Conservation (phyloP, 73 alveolate species). For the Paramecium tetraurelia region DNA sequence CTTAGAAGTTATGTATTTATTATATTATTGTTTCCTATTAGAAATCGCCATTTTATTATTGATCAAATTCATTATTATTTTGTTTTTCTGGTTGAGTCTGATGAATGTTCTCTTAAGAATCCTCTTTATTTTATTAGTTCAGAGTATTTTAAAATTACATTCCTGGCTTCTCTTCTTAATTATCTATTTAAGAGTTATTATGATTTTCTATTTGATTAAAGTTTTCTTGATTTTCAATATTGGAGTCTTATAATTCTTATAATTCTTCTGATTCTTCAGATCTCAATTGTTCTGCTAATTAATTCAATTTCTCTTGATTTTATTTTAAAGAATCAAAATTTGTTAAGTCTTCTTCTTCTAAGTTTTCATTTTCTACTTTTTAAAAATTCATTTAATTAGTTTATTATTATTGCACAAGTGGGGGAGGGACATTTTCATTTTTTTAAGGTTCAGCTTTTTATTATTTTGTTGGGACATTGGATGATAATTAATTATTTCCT, state of each 20-base stretch:
- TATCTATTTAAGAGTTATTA: not conserved
- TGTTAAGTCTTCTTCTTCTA: not conserved
- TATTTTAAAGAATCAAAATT: not conserved
- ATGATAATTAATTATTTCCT: not conserved
- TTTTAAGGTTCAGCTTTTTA: not conserved
- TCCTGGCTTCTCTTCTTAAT: not conserved
- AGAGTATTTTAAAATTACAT: not conserved
- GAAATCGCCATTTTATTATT: not conserved
- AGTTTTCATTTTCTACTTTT: not conserved
- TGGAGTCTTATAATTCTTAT: not conserved
- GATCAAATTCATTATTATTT: not conserved
- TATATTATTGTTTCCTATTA: not conserved
- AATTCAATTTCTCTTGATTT: not conserved
- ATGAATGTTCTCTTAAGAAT: not conserved
- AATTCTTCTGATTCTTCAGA: slow-evolving; percentile 5
- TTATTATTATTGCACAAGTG: not conserved
- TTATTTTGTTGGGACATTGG: not conserved
- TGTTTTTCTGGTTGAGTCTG: not conserved
- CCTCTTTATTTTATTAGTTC: not conserved
- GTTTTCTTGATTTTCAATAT: not conserved
- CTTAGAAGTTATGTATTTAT: not conserved
- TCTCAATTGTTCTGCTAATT: not conserved
- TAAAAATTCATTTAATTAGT: not conserved
- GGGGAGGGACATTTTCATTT: not conserved
- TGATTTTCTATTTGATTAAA: not conserved